Conservation (phyloP, 2,329 filamentous ascomycete species). For the Septoria linicola region DNA sequence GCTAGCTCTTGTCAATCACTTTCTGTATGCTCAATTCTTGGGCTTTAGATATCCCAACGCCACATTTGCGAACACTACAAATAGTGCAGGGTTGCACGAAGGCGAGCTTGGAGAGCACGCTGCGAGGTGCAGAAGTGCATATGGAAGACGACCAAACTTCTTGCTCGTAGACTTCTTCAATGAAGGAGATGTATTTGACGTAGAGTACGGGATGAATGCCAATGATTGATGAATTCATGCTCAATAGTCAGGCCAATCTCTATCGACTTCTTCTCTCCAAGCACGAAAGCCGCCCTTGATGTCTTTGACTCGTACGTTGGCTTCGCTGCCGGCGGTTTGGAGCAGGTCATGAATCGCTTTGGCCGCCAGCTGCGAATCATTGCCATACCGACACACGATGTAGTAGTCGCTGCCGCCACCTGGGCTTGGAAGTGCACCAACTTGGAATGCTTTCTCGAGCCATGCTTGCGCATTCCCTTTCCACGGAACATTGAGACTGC, state of each 20-base stretch:
- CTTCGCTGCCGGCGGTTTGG: slow-evolving; percentile 29
- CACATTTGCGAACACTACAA: slow-evolving; percentile 42
- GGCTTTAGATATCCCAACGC: slow-evolving; percentile 47
- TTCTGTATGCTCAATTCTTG: slow-evolving; percentile 46
- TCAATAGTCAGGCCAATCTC: slow-evolving; percentile 58
- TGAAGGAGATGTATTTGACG: slow-evolving; percentile 32
- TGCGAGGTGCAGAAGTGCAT: slow-evolving; percentile 40
- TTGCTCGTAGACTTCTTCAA: slow-evolving; percentile 44
- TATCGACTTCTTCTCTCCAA: slow-evolving; percentile 69
- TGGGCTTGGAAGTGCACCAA: slow-evolving; percentile 18
- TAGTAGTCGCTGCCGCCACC: slow-evolving; percentile 46
- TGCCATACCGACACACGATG: slow-evolving; percentile 72
- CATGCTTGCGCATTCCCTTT: slow-evolving; percentile 49
- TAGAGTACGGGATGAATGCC: slow-evolving; percentile 36
- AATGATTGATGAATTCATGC: slow-evolving; percentile 12
- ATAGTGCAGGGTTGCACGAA: slow-evolving; percentile 42
- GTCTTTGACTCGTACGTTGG: slow-evolving; percentile 65
- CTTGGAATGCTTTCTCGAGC: slow-evolving; percentile 31
- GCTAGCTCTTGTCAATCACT: slow-evolving; percentile 51
- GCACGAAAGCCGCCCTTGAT: slow-evolving; percentile 69
- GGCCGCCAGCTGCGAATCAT: slow-evolving; percentile 73
- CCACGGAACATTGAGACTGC: slow-evolving; percentile 73
- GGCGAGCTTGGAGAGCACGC: slow-evolving; percentile 47
- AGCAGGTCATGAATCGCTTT: slow-evolving; percentile 61
- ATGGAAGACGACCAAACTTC: slow-evolving; percentile 43